Evolutionary conservation across 352 stramenopile genomes (phyloP), one percentile per base, ranked within the genome.

Genomic region (Albugo candida): DNA sequence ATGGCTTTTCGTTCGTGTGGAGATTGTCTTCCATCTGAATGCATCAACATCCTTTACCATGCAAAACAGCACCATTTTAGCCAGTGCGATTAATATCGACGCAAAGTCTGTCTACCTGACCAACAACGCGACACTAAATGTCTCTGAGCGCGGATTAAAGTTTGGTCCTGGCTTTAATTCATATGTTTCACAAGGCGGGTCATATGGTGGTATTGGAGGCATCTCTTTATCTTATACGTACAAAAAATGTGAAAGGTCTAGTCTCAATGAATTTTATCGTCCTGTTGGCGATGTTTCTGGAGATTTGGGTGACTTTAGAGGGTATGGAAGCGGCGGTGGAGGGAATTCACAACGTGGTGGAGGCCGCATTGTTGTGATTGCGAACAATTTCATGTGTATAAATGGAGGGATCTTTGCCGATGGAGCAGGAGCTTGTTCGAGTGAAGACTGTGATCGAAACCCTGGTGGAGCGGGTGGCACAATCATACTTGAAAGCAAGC

Each of bases 81-180:
- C 70, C 27, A 86, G 70, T 20, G 78, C 70, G 5, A 60, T 91
- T 31, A 63, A 70, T n/a, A 61, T 91, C 35, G 47, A 51, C 10
- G 70, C 72, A 1, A 46, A 56, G 2, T 54, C 62, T 13, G 49
- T 86, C 8, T 40, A 54, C 0, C 45, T 91, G 5, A 67, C 83
- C 19, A 54, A 45, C 2, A 37, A 43, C 11, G 81, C 75, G 0
- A 41, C 38, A 16, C 36, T 91, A 34, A 72, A 91, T 41, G 68
- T 71, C 8, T 70, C 72, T 14, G 73, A 59, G 2, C 52, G 49
- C 6, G 78, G 78, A 5, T 60, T 91, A 13, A 83, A 83, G 49
- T 91, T 88, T 19, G 78, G 78, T 1, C 78, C 75, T 5, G 78
- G 78, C 0, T 91, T 77, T 56, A 83, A 85, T 52, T 83, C 72